phyloP scores from a whole-genome alignment of 352 stramenopile genomes.

The Vaucheria bursata region DNA sequence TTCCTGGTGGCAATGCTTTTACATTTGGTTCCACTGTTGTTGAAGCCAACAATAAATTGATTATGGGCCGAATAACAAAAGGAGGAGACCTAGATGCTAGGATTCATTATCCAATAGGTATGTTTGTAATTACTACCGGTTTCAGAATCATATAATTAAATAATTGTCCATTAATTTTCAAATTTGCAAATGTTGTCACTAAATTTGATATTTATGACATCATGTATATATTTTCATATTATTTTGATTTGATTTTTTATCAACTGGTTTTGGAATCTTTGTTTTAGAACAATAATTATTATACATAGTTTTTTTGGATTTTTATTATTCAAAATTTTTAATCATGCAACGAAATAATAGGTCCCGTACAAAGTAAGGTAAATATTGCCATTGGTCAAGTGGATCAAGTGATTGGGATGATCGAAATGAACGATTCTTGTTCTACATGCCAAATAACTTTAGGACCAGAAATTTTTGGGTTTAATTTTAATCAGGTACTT shows the following conservation, averaged over 20 bases:
- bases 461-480: background rate
- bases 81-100: background rate
- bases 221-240: too few species aligned
- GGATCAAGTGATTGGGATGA: background rate
- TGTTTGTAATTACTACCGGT: too few species aligned
- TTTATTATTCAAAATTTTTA: too few species aligned
- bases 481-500: constrained; percentile 8
- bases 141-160: too few species aligned
- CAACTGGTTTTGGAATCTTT: too few species aligned
- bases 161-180: too few species aligned
- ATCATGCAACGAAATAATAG: too few species aligned
- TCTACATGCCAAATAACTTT: background rate
- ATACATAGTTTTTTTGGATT: too few species aligned
- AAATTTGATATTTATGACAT: too few species aligned
- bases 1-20: background rate
- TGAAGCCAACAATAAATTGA: background rate
- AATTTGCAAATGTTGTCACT: too few species aligned
- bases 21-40: background rate
- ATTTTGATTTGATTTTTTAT: too few species aligned
- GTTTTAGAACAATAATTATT: too few species aligned
- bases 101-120: background rate
- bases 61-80: background rate
- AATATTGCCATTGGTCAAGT: background rate
- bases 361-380: background rate
- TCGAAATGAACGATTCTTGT: background rate